Evolutionary conservation across 2,329 filamentous ascomycete genomes (phyloP), one percentile per base, ranked within the genome.

Genomic region (Diaporthe longicolla): DNA sequence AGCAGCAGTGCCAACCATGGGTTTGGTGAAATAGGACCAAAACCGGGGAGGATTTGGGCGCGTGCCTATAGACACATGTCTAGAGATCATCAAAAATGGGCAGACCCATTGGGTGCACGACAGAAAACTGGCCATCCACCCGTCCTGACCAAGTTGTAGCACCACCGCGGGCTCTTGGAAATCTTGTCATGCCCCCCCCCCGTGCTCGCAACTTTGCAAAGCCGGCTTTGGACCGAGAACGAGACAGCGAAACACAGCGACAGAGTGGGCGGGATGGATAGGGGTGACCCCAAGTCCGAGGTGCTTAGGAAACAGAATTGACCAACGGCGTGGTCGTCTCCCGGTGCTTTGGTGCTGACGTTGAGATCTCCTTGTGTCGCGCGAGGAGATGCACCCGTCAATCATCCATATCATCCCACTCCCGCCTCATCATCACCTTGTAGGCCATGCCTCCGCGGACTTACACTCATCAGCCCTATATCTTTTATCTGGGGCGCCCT

Each of bases 81-180:
- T 50, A 15, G 70, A 72, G 32, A 58, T 72, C 70, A 72, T 72
- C 45, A 63, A 66, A 72, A 50, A 72, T 72, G 70, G 45, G 37
- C 45, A 43, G 45, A 48, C 61, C 57, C n/a, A 50, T 29, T 29
- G 35, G 69, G 63, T 52, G 48, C 63, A 54, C 63, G 63, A 54
- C 63, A 54, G 29, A 4, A 13, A 37, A n/a, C 45, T 68, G 63
- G n/a, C 29, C 63, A 66, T 66, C 63, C 63, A 29, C 35, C 29
- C 29, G 63, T 40, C 52, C 15, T 52, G 24, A 45, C n/a, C 6
- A 43, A 61, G 15, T 3, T 17, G 63, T 66, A 52, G 63, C 63
- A 66, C 45, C 63, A 66, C 63, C 21, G 45, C 45, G 45, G 63
- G 3, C 3, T 48, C 37, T 21, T 65, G 40, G 15, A 8, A 13